Evolutionary conservation across 306 rosid species (phyloP).

Genomic region (Macrotyloma uniflorum): DNA sequence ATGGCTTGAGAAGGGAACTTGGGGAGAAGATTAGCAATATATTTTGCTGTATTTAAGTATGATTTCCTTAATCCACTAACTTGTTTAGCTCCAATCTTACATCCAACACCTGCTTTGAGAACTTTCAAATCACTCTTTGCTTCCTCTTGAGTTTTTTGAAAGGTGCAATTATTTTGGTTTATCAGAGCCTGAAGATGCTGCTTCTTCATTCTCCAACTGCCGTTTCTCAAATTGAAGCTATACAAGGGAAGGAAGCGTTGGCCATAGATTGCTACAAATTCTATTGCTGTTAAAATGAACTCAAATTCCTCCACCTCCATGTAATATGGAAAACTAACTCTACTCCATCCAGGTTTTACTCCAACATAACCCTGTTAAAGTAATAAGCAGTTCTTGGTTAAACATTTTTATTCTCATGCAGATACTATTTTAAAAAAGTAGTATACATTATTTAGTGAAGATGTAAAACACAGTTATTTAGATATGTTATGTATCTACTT

Average conservation of each 20-base stretch:
- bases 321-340: slow-evolving; percentile 85
- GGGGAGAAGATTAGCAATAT: slow-evolving; percentile 58
- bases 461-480: no score
- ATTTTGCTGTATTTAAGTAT: slow-evolving; percentile 53
- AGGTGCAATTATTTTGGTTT: slow-evolving; percentile 41
- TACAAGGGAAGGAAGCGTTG: slow-evolving; percentile 72
- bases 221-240: slow-evolving; percentile 52
- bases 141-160: neutral
- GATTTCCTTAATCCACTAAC: slow-evolving; percentile 22
- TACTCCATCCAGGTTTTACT: slow-evolving; percentile 85
- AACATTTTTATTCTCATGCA: no score
- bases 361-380: slow-evolving; percentile 67
- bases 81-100: slow-evolving; percentile 31
- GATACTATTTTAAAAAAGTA: no score
- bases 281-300: slow-evolving; percentile 67
- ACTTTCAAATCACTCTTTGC: neutral
- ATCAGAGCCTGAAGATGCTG: slow-evolving; percentile 42
- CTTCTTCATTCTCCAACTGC: slow-evolving; percentile 60
- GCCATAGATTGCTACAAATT: slow-evolving; percentile 68
- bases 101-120: neutral
- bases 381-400: neutral
- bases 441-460: no score
- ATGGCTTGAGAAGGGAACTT: slow-evolving; percentile 53
- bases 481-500: no score
- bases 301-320: slow-evolving; percentile 66